Conservation (phyloP, 2,329 filamentous ascomycete species). For the Colletotrichum simmondsii region DNA sequence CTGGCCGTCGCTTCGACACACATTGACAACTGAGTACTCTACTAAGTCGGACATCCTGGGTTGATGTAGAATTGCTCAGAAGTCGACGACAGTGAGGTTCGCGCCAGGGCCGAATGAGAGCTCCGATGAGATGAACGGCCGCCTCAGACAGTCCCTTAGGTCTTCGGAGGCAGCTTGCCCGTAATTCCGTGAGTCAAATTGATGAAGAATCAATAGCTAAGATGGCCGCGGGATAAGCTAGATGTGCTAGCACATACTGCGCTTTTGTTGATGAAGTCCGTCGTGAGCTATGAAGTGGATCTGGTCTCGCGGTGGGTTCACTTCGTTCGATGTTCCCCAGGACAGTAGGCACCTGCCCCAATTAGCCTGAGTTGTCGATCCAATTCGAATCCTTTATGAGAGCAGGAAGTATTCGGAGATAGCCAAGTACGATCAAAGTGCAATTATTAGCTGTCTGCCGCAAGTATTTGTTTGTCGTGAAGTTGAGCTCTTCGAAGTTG, state of each 20-base stretch:
- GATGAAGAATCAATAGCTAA: not conserved
- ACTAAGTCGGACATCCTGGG: conserved; percentile 22
- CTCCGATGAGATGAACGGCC: not conserved
- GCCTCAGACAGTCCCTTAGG: not conserved
- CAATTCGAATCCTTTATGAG: not conserved
- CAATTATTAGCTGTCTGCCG: conserved; percentile 3
- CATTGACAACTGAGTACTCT: conserved; percentile 41
- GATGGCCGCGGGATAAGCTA: not conserved
- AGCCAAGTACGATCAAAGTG: not conserved
- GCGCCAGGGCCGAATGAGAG: not conserved
- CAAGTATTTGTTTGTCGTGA: conserved; percentile 17
- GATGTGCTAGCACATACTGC: conserved; percentile 24
- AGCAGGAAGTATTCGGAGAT: not conserved
- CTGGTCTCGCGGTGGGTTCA: conserved; percentile 19
- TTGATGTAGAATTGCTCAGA: not conserved
- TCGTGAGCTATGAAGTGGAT: conserved; percentile 26
- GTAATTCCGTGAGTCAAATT: not conserved
- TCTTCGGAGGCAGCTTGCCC: not conserved
- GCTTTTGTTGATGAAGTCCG: not conserved
- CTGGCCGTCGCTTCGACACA: conserved; percentile 58
- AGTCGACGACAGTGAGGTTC: not conserved
- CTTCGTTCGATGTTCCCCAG: not conserved
- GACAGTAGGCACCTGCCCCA: not conserved
- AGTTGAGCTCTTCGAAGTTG: conserved; percentile 1
- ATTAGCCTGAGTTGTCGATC: not conserved